A percentile compares a stretch with the other conserved stretches of the same genome.
Conservation (phyloP, 371 early-diverging fungal species). For the Catenaria anguillulae region DNA sequence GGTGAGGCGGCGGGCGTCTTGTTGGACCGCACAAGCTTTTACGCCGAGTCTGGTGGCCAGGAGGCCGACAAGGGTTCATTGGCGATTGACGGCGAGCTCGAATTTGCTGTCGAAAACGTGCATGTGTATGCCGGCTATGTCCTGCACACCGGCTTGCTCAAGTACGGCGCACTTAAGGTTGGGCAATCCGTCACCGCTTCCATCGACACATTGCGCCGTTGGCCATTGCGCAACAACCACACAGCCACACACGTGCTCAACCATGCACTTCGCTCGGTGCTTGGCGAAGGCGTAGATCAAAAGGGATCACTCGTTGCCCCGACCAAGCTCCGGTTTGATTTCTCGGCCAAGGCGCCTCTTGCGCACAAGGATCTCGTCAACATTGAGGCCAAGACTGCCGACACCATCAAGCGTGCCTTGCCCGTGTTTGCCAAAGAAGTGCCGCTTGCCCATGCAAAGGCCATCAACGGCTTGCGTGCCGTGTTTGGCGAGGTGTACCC, state of each 20-base stretch:
- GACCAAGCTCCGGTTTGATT: slow-evolving; percentile 97
- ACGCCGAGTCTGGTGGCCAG: slow-evolving; percentile 98
- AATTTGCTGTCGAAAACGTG: slow-evolving; percentile 87
- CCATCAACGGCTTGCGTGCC: slow-evolving; percentile 80
- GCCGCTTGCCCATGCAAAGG: slow-evolving; percentile 58
- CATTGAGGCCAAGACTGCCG: slow-evolving; percentile 70
- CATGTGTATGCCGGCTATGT: slow-evolving; percentile 94
- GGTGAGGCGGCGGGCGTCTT: slow-evolving; percentile 65
- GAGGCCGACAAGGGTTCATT: slow-evolving; percentile 91
- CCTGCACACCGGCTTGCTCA: slow-evolving; percentile 88
- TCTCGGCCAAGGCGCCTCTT: slow-evolving; percentile 62
- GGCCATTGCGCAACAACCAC: slow-evolving; percentile 90
- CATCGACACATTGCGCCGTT: slow-evolving; percentile 79
- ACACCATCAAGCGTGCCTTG: slow-evolving; percentile 57
- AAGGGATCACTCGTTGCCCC: slow-evolving; percentile 96
- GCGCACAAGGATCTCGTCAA: slow-evolving; percentile 61
- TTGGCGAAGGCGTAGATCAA: slow-evolving; percentile 72
- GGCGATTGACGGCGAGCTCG: slow-evolving; percentile 57
- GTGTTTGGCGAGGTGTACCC: slow-evolving; percentile 95
- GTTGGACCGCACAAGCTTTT: slow-evolving; percentile 95
- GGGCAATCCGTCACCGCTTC: slow-evolving; percentile 55
- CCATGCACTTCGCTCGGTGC: slow-evolving; percentile 73
- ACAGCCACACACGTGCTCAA: slow-evolving; percentile 97
- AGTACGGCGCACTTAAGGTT: slow-evolving; percentile 61
- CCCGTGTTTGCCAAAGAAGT: slow-evolving; percentile 75